Base-by-base conservation (phyloP, 352 stramenopile species). In the Globisporangium nunn region DNA sequence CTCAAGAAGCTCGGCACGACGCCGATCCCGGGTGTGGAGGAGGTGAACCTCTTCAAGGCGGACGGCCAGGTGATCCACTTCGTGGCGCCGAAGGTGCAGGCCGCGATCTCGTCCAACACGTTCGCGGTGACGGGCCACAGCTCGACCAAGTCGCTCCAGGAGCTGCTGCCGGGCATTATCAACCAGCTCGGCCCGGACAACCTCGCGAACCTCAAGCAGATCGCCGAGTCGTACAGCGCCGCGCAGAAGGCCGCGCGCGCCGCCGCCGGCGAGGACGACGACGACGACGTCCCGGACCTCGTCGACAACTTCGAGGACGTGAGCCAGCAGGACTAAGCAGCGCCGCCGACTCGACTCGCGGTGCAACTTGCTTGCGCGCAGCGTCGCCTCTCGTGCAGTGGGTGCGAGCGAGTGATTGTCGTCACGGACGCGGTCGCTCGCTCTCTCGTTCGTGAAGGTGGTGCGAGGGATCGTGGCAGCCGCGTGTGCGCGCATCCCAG, bases 1-100 rank as follows among this genome's bases (percentile, higher is more conserved):
- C 77, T 99, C 31, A 99, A 99, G 88, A 98, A 98, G 80, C 87
- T 99, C 49, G 93, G 94, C 51, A 92, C 98, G 60, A 99, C 95
- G 45, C 96, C 94, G 71, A 99, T 99, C 69, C 95, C 96, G 30
- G 97, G 91, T 59, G 98, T 99, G 56, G 96, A 99, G 74, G 97
- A 99, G 74, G 97, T 99, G 47, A 99, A 99, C 79, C 92, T 99
- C 66, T 99, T 99, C 88, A 98, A 98, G 85, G 91, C 97, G 7
- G 97, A 99, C 61, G 96, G 96, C 67, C 97, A 98, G 68, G 96
- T 99, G 18, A 98, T 99, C 74, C 96, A 99, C 75, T 99, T 99
- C 69, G 78, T 91, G 54, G 91, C 86, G 68, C 96, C 96, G 41
- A 99, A 99, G 87, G 96, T 99, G 48, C 96, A 99, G 76, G 96